Base-by-base conservation (phyloP, 2,329 filamentous ascomycete genomes). In the Ophiostoma angusticollis region DNA sequence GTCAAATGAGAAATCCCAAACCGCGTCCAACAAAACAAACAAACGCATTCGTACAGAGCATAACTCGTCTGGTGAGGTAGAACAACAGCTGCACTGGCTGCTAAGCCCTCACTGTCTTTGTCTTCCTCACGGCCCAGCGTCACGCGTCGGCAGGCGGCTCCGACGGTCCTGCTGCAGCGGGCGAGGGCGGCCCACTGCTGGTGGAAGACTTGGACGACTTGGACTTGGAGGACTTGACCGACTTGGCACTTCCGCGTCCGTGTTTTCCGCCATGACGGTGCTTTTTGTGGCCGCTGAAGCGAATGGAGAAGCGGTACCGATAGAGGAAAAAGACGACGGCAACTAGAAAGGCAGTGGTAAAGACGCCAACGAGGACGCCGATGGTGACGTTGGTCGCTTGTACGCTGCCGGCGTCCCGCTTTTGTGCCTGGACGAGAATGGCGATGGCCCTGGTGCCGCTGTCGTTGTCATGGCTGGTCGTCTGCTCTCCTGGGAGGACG, bases 371-470 rank as follows among this genome's bases (percentile, higher is more conserved):
- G 24, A 48, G 19, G 34, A 48, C 38, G 8, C 34, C 42, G 17
- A 48, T 45, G 7, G 44, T 48, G 29, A 46, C 31, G 21, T 48
- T 48, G 29, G 39, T 43, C 3, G 41, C n/a, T 14, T 37, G 24
- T 2, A 35, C n/a, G n/a, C 21, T 35, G 28, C 7, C 18, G n/a
- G 28, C 5, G 17, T 32, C 19, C 4, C 37, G 22, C 21, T 36
- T 28, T n/a, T n/a, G n/a, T n/a, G n/a, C n/a, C n/a, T n/a, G n/a
- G n/a, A n/a, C n/a, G n/a, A n/a, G n/a, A n/a, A n/a, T n/a, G 21
- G 23, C 6, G 31, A 33, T 6, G 17, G 23, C 18, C 9, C n/a
- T 11, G 30, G 13, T 8, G 17, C 12, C 17, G 30, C 9, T 9
- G 16, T 18, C 14, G 29, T 6, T 12, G n/a, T n/a, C n/a, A n/a